A percentile compares a stretch with the other conserved stretches of the same genome.
Conservation (phyloP, 768 basidiomycete species). For the Daedaleopsis sinensis region DNA sequence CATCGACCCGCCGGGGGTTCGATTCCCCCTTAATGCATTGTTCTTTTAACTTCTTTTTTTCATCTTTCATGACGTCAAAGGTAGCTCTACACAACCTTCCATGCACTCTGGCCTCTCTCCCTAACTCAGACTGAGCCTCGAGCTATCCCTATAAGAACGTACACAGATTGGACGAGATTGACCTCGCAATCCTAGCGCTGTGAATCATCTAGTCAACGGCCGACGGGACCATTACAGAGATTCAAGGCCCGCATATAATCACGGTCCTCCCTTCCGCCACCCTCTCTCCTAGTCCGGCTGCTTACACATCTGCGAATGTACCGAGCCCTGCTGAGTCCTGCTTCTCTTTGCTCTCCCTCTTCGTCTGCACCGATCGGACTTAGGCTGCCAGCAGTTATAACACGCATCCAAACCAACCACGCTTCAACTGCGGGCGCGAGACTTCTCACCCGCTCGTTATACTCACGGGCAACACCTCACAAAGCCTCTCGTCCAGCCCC, state of each 20-base stretch:
- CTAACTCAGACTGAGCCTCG: too few species aligned
- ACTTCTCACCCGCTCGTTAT: not conserved
- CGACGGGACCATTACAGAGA: too few species aligned
- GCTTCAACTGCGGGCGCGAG: not conserved
- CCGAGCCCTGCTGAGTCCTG: not conserved
- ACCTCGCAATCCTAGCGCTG: too few species aligned
- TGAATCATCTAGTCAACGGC: too few species aligned
- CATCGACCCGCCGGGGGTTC: conserved; percentile 34
- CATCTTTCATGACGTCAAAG: too few species aligned
- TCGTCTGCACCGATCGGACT: not conserved
- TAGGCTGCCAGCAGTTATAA: not conserved
- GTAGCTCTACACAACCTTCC: too few species aligned
- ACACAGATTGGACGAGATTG: too few species aligned
- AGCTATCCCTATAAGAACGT: too few species aligned
- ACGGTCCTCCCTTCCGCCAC: not conserved
- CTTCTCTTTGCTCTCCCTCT: not conserved
- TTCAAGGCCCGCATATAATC: too few species aligned
- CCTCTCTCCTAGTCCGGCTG: not conserved
- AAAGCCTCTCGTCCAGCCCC: not conserved
- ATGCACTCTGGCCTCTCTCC: too few species aligned
- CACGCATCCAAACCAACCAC: not conserved
- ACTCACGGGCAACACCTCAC: too few species aligned
- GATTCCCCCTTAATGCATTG: conserved; percentile 22
- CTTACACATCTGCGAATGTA: not conserved
- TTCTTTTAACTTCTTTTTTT: too few species aligned